phyloP scores from a whole-genome alignment of 1,284 basidiomycete genomes.

The Ustilago nuda region DNA sequence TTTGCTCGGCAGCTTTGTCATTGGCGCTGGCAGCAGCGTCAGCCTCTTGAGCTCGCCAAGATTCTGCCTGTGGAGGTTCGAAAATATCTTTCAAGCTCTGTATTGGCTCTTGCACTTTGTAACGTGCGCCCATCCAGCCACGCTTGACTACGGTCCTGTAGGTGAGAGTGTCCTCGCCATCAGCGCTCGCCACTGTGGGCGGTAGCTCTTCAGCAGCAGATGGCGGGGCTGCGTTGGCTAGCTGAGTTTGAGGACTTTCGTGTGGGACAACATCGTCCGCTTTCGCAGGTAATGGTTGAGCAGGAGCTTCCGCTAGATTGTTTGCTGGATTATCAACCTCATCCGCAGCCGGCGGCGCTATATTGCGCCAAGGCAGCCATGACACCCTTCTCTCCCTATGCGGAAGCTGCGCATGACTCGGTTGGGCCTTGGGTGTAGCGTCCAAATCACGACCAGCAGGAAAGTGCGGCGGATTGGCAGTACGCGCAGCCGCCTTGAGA shows the following conservation, averaged over 20 bases:
- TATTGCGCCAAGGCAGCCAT: conserved; percentile 51
- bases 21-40: neutral
- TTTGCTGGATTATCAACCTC: neutral
- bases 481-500: neutral
- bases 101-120: conserved; percentile 44
- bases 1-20: neutral
- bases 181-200: neutral
- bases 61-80: neutral
- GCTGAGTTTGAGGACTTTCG: neutral
- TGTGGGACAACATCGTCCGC: neutral
- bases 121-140: conserved; percentile 49
- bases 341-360: neutral
- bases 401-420: neutral
- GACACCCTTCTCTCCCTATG: conserved; percentile 25
- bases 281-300: conserved; percentile 1
- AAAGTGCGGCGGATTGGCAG: neutral
- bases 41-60: neutral
- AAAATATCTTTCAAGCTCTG: conserved; percentile 11
- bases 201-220: neutral
- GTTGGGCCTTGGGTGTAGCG: conserved; percentile 25
- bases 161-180: conserved; percentile 25
- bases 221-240: neutral
- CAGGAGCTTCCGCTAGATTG: neutral
- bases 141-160: conserved; percentile 44
- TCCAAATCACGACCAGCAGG: conserved; percentile 26